Base-by-base conservation (phyloP, 371 early-diverging fungal species). In the Chytridium lagenaria region DNA sequence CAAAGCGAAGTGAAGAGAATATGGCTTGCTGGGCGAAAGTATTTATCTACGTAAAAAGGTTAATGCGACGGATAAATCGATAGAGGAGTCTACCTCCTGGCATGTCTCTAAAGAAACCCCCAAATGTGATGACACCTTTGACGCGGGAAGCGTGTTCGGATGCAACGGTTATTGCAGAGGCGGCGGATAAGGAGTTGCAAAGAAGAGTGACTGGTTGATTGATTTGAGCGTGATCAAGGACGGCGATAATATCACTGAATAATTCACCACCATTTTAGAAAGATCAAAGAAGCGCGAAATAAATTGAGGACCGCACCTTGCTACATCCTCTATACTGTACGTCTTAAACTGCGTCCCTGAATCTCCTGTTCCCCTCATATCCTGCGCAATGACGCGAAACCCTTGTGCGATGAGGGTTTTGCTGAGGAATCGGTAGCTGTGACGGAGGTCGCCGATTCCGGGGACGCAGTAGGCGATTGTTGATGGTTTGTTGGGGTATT, bases 401-500 rank as follows among this genome's bases (percentile, higher is more conserved):
- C 75, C 75, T 1, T 22, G 39, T 1, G 36, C 72, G 30, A 50
- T 44, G 33, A 76, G 72, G 40, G 70, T 78, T 2, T 70, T 68
- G 12, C 51, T 74, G 12, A 78, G 49, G 59, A 74, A 78, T 1
- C 75, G 69, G 69, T 40, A 70, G 1, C 55, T 37, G 67, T 76
- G 77, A 5, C 77, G 63, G 28, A 75, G 40, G 38, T 75, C 76
- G 39, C 76, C 76, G 68, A 75, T 70, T 1, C 76, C 76, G 1
- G 76, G 76, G 1, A 71, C 55, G 30, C 28, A 37, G 38, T 71
- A 59, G 71, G 51, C 55, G 26, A 67, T 50, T n/a, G n/a, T 16
- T 5, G 71, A 2, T 44, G 22, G 15, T 12, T 7, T 64, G 19
- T 26, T 44, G 1, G 16, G 3, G 12, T 22, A 33, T 69, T 2